phyloP scores from a whole-genome alignment of 306 rosid species.

The Sicyos edulis region DNA sequence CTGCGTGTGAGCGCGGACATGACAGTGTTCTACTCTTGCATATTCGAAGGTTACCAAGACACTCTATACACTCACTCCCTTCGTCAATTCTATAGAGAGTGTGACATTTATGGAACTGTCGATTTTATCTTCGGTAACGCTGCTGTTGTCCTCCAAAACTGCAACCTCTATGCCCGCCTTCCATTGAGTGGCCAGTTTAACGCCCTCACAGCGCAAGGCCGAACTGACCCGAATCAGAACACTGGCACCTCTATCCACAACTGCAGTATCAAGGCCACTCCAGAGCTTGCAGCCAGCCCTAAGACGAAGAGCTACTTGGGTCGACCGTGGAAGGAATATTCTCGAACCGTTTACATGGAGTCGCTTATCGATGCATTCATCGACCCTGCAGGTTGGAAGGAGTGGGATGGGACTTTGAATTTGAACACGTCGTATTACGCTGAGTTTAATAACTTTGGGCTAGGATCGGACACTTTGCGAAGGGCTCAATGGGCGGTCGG shows the following conservation, averaged over 20 bases:
- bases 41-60: slow-evolving; percentile 21
- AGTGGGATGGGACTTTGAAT: slow-evolving; percentile 16
- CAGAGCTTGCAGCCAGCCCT: not conserved
- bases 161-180: not conserved
- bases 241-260: slow-evolving; percentile 19
- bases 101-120: slow-evolving; percentile 20
- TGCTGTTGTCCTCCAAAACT: slow-evolving; percentile 16
- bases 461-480: not conserved
- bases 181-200: slow-evolving; percentile 6
- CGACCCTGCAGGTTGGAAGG: slow-evolving; percentile 18
- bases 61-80: slow-evolving; percentile 20
- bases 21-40: slow-evolving; percentile 7
- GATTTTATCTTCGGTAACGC: slow-evolving; percentile 22
- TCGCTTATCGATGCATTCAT: slow-evolving; percentile 7
- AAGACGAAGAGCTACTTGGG: slow-evolving; percentile 19
- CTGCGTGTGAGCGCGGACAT: slow-evolving; percentile 13
- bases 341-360: slow-evolving; percentile 18
- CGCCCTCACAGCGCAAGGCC: slow-evolving; percentile 18
- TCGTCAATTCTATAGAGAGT: too few relatives aligned
- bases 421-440: slow-evolving; percentile 11
- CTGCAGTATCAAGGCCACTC: not conserved
- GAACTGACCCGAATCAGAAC: slow-evolving; percentile 18
- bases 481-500: slow-evolving; percentile 17
- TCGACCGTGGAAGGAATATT: slow-evolving; percentile 19
- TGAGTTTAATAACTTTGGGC: not conserved